Base-by-base conservation (phyloP, 768 basidiomycete genomes). In the Coprinopsis marcescibilis region DNA sequence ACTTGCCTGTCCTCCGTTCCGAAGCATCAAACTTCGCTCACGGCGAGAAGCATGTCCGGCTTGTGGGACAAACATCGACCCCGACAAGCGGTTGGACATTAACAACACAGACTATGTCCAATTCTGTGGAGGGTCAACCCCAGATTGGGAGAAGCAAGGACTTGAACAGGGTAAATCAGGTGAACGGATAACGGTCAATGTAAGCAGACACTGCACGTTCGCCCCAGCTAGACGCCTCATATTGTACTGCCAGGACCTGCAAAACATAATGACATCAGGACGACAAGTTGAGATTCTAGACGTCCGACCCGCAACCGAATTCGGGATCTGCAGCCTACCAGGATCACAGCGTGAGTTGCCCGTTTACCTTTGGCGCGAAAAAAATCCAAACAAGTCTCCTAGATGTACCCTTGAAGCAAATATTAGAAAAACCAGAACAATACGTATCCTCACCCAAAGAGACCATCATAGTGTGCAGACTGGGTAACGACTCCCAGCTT, bases 401-500 rank as follows among this genome's bases (percentile, higher is more conserved):
- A 96, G 94, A 88, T 57, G 66, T 93, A 11, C 88, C 92, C 0
- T 71, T 96, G 10, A 65, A 69, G 17, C 68, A 76, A 33, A 68
- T 94, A 2, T 67, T 85, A 1, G 73, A 77, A 2, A 67, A 81
- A 45, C 92, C 90, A 0, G 52, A 60, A n/a, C 54, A 63, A 1
- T 62, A 70, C 44, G 41, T 80, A n/a, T 57, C 67, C 4, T 30
- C 52, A 58, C 32, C 39, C 49, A 21, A 44, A 50, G 15, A 60
- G 53, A 8, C 61, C 69, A 7, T 68, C 69, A 4, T 96, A 14
- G 64, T 96, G 21, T 98, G 94, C 64, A 76, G 90, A 24, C 70
- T 91, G 17, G 94, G 95, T 3, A 98, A 97, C 57, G 95, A 97
- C 62, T 95, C 91, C 1, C 89, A 91, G 61, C 76, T 89, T 15